Percentiles rank a stretch among this genome's conserved stretches.
These are phyloP conservation scores for Millerago galiae DNA, from an alignment of 805 yeast genomes.

Conservation along the genomic window DNA sequence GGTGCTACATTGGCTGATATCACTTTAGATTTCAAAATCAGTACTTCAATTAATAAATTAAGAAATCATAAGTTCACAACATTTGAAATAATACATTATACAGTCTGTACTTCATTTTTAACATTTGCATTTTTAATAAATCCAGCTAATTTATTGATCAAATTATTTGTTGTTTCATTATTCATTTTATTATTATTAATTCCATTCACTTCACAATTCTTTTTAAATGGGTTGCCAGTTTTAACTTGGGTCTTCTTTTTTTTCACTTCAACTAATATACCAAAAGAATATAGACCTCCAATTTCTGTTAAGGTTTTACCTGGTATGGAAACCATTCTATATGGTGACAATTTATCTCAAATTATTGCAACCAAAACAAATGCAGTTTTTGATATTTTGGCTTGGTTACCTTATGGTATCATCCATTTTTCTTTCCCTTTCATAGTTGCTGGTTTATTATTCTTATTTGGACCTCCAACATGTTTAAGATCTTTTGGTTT, in stretches of 20 bases:
- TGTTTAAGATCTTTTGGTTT: constrained; percentile 77
- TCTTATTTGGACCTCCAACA: constrained; percentile 89
- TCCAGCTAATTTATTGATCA: constrained; percentile 44
- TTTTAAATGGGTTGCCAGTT: constrained; percentile 76
- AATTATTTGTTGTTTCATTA: constrained; percentile 27
- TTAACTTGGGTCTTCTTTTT: constrained; percentile 81
- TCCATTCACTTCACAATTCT: constrained; percentile 81
- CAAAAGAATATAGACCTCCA: constrained; percentile 74
- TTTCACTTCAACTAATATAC: constrained; percentile 70
- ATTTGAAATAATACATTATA: constrained; percentile 47
- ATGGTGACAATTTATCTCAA: constrained; percentile 85
- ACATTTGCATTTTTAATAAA: constrained; percentile 51
- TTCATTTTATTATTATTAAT: constrained; percentile 45
- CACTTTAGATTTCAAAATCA: constrained; percentile 41
- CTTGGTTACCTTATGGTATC: constrained; percentile 94
- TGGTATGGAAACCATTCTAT: constrained; percentile 83
- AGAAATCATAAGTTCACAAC: constrained; percentile 35
- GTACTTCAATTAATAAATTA: constrained; percentile 34
- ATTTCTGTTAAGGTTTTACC: constrained; percentile 85
- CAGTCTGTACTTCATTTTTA: constrained; percentile 45
- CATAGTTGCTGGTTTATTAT: constrained; percentile 69
- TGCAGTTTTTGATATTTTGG: constrained; percentile 67
- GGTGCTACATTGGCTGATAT: constrained; percentile 45
- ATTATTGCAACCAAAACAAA: constrained; percentile 70
- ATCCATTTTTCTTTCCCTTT: constrained; percentile 90